Evolutionary conservation across 331 rosid genomes (phyloP).

Genomic region (Malus hybrid): DNA sequence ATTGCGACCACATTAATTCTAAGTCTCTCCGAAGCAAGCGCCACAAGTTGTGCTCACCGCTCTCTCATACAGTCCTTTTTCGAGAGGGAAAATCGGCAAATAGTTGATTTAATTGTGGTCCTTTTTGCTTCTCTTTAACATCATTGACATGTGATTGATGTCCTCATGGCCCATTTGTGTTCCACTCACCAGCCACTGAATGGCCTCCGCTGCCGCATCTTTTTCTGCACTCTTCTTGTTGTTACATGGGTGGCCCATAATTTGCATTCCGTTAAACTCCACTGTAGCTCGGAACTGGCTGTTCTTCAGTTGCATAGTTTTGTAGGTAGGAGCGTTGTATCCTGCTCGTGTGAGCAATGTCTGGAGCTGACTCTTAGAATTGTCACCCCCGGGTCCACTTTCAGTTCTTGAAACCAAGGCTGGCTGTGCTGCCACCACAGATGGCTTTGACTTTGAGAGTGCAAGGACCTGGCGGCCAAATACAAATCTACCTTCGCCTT

Average conservation of each 20-base stretch:
- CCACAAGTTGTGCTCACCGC: background rate
- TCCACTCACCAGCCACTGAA: slow-evolving; percentile 81
- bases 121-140: slow-evolving; percentile 83
- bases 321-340: slow-evolving; percentile 66
- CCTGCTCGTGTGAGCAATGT: slow-evolving; percentile 90
- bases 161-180: slow-evolving; percentile 43
- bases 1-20: background rate
- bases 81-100: background rate
- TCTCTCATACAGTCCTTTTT: background rate
- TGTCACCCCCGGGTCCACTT: slow-evolving; percentile 99
- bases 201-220: slow-evolving; percentile 94
- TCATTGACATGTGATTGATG: slow-evolving; percentile 58
- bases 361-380: slow-evolving; percentile 95
- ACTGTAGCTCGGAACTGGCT: slow-evolving; percentile 62
- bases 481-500: slow-evolving; percentile 64
- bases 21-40: background rate
- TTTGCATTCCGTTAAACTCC: slow-evolving; percentile 71
- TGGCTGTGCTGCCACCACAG: slow-evolving; percentile 30
- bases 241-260: slow-evolving; percentile 76
- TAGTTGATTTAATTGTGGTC: slow-evolving; percentile 34
- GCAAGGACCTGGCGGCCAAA: slow-evolving; percentile 51
- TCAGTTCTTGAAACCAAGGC: slow-evolving; percentile 62
- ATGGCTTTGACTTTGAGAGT: slow-evolving; percentile 41
- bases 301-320: slow-evolving; percentile 56
- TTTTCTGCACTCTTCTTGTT: slow-evolving; percentile 94